Percentiles rank a stretch among this genome's conserved stretches.
Conservation (phyloP, 1,284 basidiomycete genomes). For the Meira miltonrushii region DNA sequence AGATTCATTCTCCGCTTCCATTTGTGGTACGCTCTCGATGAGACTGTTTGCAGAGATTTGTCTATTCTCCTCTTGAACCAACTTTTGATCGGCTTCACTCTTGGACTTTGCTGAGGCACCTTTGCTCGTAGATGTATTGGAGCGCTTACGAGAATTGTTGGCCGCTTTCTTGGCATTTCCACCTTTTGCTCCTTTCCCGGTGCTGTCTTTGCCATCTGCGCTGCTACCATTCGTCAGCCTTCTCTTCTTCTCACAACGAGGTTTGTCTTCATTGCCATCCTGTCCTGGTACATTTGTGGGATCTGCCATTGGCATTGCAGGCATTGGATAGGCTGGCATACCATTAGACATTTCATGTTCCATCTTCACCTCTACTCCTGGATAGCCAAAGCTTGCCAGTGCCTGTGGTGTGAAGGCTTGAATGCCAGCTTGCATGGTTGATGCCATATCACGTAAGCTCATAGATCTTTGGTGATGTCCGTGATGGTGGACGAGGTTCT, state of each 20-base stretch:
- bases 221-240: conserved; percentile 2
- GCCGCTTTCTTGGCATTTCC: conserved; percentile 2
- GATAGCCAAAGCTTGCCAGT: too few species aligned
- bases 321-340: not conserved
- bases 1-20: not conserved
- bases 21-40: not conserved
- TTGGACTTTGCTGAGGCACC: not conserved
- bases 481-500: not conserved
- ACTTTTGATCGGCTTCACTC: not conserved
- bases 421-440: not conserved
- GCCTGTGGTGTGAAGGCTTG: not conserved
- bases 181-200: not conserved
- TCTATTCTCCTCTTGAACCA: not conserved
- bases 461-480: conserved; percentile 4
- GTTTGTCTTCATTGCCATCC: not conserved
- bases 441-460: conserved; percentile 7
- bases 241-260: conserved; percentile 8
- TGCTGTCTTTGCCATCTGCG: not conserved
- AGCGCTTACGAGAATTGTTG: not conserved
- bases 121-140: not conserved
- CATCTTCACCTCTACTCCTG: not conserved
- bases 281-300: not conserved
- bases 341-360: not conserved
- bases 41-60: not conserved
- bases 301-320: conserved; percentile 2